Evolutionary conservation across 1,284 basidiomycete genomes (phyloP).

Genomic region (Rugosomyces carneus): DNA sequence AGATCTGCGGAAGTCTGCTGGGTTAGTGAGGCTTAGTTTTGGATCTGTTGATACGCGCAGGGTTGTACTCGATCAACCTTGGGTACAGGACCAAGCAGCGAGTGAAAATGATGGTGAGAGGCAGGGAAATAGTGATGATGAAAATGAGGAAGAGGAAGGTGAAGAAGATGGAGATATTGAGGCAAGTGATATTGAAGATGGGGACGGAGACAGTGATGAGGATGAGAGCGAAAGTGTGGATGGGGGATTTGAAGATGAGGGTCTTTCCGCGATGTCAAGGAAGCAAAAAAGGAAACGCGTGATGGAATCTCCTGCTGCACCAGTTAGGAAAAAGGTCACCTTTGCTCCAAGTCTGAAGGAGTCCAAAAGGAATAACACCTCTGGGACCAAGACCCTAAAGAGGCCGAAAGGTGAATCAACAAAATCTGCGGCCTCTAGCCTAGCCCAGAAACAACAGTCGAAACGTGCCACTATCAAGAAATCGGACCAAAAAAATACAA

Average conservation of each 20-base stretch:
- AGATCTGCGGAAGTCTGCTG: constrained; percentile 56
- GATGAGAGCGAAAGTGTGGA: constrained; percentile 27
- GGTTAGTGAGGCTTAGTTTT: constrained; percentile 51
- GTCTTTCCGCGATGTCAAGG: constrained; percentile 24
- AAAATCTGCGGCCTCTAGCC: constrained; percentile 3
- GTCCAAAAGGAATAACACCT: constrained; percentile 27
- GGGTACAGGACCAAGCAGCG: constrained; percentile 28
- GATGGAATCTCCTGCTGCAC: constrained; percentile 23
- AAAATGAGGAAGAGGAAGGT: too few relatives aligned
- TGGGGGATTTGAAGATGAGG: constrained; percentile 21
- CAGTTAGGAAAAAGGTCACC: constrained; percentile 45
- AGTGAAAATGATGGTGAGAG: constrained; percentile 7
- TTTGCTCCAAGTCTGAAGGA: constrained; percentile 27
- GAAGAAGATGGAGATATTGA: constrained; percentile 18
- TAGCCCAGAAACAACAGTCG: constrained; percentile 5
- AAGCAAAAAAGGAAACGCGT: constrained; percentile 49
- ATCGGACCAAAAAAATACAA: constrained; percentile 23
- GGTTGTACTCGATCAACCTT: constrained; percentile 50
- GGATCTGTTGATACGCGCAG: constrained; percentile 50
- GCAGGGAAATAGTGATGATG: too few relatives aligned
- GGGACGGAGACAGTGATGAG: constrained; percentile 26
- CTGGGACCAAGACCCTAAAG: constrained; percentile 14
- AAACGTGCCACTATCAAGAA: constrained; percentile 14
- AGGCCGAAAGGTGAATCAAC: constrained; percentile 6
- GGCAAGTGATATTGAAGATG: constrained; percentile 18